Percentiles rank a stretch among this genome's conserved stretches.
Conservation (phyloP, 1,139 yeast genomes). For the Geotrichum phurueaensis region DNA sequence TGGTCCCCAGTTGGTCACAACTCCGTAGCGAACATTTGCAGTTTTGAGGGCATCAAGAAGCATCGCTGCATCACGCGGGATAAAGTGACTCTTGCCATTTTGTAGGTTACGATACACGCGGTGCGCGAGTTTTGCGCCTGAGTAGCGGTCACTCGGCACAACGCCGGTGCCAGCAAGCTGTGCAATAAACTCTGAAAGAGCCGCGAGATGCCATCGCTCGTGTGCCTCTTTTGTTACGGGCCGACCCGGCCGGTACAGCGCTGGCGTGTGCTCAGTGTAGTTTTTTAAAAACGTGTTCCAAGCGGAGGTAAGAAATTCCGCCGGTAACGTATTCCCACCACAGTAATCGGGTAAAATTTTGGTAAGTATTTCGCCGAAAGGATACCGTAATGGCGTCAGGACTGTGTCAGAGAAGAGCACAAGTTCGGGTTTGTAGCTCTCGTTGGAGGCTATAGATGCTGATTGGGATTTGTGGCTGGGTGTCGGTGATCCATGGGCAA, state of each 20-base stretch:
- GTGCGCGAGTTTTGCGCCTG: conserved; percentile 1
- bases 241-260: conserved; percentile 5
- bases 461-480: not conserved
- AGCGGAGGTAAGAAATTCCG: not conserved
- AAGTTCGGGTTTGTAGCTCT: conserved; percentile 11
- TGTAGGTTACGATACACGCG: conserved; percentile 15
- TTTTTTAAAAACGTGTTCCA: not conserved
- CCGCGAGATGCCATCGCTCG: conserved; percentile 11
- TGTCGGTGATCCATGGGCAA: not conserved
- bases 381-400: conserved; percentile 5
- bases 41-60: conserved; percentile 21
- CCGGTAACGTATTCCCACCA: not conserved
- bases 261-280: not conserved
- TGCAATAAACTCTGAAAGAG: not conserved
- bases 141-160: not conserved
- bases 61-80: conserved; percentile 19
- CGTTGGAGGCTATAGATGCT: not conserved
- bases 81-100: conserved; percentile 21
- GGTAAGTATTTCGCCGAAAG: conserved; percentile 10
- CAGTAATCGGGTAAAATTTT: not conserved
- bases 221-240: conserved; percentile 1
- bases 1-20: conserved; percentile 31
- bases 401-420: conserved; percentile 16
- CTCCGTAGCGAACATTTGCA: conserved; percentile 27
- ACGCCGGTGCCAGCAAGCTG: not conserved